Conservation (phyloP, 148 eudicot genomes). For the Gaultheria prostrata region DNA sequence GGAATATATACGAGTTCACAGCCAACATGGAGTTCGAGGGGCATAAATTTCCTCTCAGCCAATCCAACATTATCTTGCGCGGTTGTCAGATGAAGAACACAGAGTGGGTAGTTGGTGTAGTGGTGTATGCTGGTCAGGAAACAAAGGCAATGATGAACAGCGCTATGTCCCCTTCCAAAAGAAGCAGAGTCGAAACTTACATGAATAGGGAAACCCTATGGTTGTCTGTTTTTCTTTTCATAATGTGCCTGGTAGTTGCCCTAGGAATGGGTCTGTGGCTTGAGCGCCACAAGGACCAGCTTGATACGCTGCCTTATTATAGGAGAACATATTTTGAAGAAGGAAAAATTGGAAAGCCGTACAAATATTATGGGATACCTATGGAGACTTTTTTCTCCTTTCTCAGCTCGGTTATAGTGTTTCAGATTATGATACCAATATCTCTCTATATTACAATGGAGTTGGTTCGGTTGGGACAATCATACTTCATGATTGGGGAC, state of each 20-base stretch:
- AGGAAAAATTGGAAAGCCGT: constrained; percentile 49
- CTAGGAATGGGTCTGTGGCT: constrained; percentile 92
- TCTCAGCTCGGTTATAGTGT: constrained; percentile 87
- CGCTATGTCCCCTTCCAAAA: constrained; percentile 80
- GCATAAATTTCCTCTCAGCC: constrained; percentile 69
- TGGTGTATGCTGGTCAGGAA: constrained; percentile 96
- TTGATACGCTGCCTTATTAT: constrained; percentile 85
- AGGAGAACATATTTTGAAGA: constrained; percentile 57
- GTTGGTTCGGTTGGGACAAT: constrained; percentile 92
- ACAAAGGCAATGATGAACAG: constrained; percentile 98
- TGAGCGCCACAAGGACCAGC: constrained; percentile 52
- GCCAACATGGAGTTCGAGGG: constrained; percentile 85
- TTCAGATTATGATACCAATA: constrained; percentile 98
- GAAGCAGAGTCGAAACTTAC: constrained; percentile 83
- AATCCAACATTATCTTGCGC: constrained; percentile 88
- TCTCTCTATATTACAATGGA: constrained; percentile 94
- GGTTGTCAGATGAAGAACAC: constrained; percentile 98
- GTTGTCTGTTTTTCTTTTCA: constrained; percentile 81
- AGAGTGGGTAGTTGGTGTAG: constrained; percentile 86
- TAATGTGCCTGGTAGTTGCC: constrained; percentile 85
- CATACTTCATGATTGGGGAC: constrained; percentile 96
- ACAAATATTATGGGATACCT: constrained; percentile 78
- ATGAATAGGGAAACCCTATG: constrained; percentile 93
- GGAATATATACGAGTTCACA: constrained; percentile 92
- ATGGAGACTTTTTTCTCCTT: constrained; percentile 91